Conservation (phyloP, 768 basidiomycete species). For the Mycena galericulata region DNA sequence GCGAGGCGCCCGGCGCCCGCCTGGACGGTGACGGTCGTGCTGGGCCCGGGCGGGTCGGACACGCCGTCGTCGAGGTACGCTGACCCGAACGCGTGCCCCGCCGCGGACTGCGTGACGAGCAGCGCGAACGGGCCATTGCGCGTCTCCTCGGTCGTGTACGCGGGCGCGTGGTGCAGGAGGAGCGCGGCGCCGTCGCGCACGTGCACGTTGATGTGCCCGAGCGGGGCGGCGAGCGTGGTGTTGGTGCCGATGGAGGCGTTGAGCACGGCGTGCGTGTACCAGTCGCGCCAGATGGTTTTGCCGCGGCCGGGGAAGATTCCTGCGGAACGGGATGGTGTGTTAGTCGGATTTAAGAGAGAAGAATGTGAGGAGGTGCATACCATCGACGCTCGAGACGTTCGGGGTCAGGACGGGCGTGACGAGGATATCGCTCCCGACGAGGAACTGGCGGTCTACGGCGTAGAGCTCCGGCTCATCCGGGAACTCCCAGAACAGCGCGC, state of each 20-base stretch:
- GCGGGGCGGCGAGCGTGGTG: slow-evolving; percentile 70
- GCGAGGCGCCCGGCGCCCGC: slow-evolving; percentile 49
- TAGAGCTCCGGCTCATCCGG: slow-evolving; percentile 76
- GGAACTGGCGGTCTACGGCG: slow-evolving; percentile 73
- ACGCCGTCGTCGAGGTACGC: slow-evolving; percentile 83
- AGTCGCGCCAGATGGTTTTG: slow-evolving; percentile 73
- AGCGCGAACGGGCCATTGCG: slow-evolving; percentile 70
- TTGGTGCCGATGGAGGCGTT: slow-evolving; percentile 53
- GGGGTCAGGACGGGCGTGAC: slow-evolving; percentile 82
- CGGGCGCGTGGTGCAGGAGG: slow-evolving; percentile 71
- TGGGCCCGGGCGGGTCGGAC: slow-evolving; percentile 66
- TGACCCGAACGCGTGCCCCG: slow-evolving; percentile 65
- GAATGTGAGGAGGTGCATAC: slow-evolving; percentile 53
- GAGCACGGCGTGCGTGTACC: slow-evolving; percentile 74
- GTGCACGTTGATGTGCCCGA: slow-evolving; percentile 85
- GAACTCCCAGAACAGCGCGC: slow-evolving; percentile 85
- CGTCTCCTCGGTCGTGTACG: slow-evolving; percentile 78
- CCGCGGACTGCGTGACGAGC: slow-evolving; percentile 63
- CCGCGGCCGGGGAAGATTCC: slow-evolving; percentile 77
- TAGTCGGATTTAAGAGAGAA: neutral
- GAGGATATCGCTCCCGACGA: slow-evolving; percentile 77
- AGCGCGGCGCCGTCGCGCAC: slow-evolving; percentile 75
- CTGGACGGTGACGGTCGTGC: slow-evolving; percentile 59
- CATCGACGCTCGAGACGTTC: slow-evolving; percentile 75
- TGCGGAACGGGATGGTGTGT: no score